Conservation (phyloP, 768 basidiomycete species). For the Tylopilus rubrobrunneus region DNA sequence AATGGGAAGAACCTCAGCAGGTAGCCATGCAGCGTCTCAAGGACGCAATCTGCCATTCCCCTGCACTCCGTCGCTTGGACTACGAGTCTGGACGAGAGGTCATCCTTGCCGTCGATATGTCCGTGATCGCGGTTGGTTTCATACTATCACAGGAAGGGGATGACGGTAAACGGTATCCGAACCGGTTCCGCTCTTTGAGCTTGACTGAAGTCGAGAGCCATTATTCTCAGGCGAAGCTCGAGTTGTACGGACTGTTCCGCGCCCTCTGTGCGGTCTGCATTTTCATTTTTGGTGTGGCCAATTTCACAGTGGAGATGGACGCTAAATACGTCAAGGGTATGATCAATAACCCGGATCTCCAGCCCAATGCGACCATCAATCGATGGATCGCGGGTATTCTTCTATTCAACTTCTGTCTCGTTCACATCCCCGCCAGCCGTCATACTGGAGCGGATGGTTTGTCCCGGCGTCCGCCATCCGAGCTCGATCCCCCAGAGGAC, state of each 20-base stretch:
- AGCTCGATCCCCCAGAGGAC: not conserved
- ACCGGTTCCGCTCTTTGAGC: too few species aligned
- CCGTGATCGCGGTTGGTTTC: not conserved
- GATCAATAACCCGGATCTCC: too few species aligned
- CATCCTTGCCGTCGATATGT: not conserved
- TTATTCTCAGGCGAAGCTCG: not conserved
- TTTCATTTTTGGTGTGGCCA: too few species aligned
- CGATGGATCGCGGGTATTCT: too few species aligned
- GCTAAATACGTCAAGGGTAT: too few species aligned
- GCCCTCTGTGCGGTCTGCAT: not conserved
- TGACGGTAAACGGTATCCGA: not conserved
- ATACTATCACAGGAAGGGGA: too few species aligned
- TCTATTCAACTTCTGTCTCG: too few species aligned
- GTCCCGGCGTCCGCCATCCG: not conserved
- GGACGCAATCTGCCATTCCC: not conserved
- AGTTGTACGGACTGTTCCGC: not conserved
- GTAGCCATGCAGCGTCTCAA: too few species aligned
- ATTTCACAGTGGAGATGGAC: too few species aligned
- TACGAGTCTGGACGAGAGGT: too few species aligned
- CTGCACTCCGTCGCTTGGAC: not conserved
- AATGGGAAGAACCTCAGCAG: not conserved
- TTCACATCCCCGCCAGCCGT: not conserved
- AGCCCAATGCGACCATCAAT: too few species aligned
- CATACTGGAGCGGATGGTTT: not conserved
- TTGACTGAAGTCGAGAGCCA: not conserved